These are phyloP conservation scores for Gonapodya sp. DNA, from an alignment of 192 early-diverging fungal species.

Conservation along the genomic window DNA sequence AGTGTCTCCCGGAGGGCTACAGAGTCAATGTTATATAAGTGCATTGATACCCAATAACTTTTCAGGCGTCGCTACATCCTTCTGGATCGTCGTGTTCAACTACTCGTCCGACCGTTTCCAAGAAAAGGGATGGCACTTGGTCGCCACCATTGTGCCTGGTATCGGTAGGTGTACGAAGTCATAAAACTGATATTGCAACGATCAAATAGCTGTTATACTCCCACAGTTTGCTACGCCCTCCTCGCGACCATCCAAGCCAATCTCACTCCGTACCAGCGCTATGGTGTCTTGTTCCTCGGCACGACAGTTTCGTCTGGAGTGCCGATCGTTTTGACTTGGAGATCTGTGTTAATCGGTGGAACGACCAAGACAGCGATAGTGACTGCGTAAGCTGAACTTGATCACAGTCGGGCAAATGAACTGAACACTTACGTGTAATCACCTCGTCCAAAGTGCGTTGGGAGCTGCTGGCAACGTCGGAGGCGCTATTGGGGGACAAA, in stretches of 20 bases:
- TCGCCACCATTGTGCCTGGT: not conserved
- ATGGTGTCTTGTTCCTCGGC: slow-evolving; percentile 4
- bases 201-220: not conserved
- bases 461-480: slow-evolving; percentile 25
- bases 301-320: not conserved
- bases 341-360: not conserved
- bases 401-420: not conserved
- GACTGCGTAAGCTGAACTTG: not conserved
- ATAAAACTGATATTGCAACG: not conserved
- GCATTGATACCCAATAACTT: too few relatives aligned
- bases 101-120: not conserved
- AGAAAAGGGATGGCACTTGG: not conserved
- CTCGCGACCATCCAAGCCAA: not conserved
- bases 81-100: slow-evolving; percentile 6
- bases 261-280: not conserved
- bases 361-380: not conserved
- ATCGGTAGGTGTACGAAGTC: not conserved
- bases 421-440: not conserved
- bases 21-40: too few relatives aligned
- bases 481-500: slow-evolving; percentile 27
- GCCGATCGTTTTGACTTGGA: not conserved
- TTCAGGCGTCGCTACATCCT: not conserved
- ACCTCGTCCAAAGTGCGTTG: slow-evolving; percentile 11
- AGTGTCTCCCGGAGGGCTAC: too few relatives aligned
- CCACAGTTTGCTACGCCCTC: not conserved